These are phyloP conservation scores for Mortierella sp. DNA, from an alignment of 371 early-diverging fungal genomes.

Conservation along the genomic window DNA sequence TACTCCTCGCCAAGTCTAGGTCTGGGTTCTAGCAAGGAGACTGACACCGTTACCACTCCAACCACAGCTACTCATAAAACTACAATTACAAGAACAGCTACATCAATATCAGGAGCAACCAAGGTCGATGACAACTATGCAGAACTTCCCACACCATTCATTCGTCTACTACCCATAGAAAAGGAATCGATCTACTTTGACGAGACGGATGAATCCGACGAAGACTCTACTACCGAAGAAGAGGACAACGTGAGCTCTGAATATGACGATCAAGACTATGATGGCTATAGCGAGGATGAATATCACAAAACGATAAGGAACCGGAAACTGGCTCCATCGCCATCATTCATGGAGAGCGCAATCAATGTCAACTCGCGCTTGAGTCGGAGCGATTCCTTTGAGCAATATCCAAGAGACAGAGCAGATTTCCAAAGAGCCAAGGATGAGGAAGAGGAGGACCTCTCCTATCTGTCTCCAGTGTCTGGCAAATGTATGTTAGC, in stretches of 20 bases:
- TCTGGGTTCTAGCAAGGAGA: background rate
- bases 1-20: background rate
- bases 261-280: background rate
- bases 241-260: background rate
- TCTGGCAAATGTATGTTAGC: constrained; percentile 5
- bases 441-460: constrained; percentile 31
- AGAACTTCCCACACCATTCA: constrained; percentile 15
- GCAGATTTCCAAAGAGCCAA: constrained; percentile 20
- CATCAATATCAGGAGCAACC: background rate
- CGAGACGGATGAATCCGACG: constrained; percentile 14
- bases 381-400: constrained; percentile 14
- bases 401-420: constrained; percentile 9
- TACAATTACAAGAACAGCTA: background rate
- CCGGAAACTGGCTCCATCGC: constrained; percentile 14
- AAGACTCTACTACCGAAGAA: constrained; percentile 4
- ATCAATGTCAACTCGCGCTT: constrained; percentile 20
- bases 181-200: constrained; percentile 32
- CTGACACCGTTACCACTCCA: background rate
- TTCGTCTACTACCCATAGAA: constrained; percentile 40
- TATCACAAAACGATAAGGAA: background rate
- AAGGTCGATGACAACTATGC: constrained; percentile 1
- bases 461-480: constrained; percentile 32
- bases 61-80: too few relatives aligned
- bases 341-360: constrained; percentile 12
- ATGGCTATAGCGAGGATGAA: background rate